A percentile compares a stretch with the other conserved stretches of the same genome.
Conservation (phyloP, 2,329 filamentous ascomycete genomes). For the Aspergillus calidoustus region DNA sequence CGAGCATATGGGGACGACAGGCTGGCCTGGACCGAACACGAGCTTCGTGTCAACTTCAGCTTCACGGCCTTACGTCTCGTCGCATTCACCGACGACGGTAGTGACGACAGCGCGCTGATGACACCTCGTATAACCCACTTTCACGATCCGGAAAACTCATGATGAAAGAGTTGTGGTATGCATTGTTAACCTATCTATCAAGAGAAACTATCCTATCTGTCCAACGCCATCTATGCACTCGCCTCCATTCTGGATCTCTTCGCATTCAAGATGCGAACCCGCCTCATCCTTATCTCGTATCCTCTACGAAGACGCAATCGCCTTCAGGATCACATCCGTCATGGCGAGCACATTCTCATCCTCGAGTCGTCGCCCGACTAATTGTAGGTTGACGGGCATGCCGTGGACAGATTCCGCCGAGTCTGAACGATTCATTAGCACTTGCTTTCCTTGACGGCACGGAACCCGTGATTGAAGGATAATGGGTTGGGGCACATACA, state of each 20-base stretch:
- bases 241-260: neutral
- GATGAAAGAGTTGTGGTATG: neutral
- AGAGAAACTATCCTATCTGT: neutral
- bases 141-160: neutral
- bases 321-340: conserved; percentile 40
- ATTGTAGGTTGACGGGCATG: conserved; percentile 35
- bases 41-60: too few species aligned
- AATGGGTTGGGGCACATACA: conserved; percentile 13
- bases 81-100: too few species aligned
- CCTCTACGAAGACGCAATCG: conserved; percentile 22
- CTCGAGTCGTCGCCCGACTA: conserved; percentile 36
- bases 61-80: too few species aligned
- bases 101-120: too few species aligned
- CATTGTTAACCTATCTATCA: neutral
- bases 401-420: conserved; percentile 21
- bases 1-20: too few species aligned
- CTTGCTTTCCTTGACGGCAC: neutral
- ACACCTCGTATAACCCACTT: neutral
- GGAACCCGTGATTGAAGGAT: neutral
- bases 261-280: too few species aligned
- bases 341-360: conserved; percentile 44
- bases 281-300: neutral
- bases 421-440: neutral
- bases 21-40: too few species aligned
- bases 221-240: neutral